Conservation (phyloP, 768 basidiomycete genomes). For the Termitomyces titanicus region DNA sequence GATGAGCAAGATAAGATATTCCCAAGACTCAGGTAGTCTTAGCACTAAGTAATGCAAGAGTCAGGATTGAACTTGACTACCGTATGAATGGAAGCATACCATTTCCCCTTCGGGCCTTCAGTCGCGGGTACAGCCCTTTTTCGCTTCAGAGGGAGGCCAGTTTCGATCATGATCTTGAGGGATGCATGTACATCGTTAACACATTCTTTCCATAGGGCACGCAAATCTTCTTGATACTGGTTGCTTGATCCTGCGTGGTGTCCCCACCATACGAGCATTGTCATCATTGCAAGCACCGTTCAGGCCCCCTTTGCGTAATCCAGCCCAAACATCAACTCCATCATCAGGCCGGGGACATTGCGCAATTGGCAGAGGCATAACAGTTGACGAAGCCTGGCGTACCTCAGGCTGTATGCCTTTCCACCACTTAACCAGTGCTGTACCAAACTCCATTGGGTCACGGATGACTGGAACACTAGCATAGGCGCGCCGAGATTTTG, state of each 20-base stretch:
- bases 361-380: neutral
- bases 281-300: conserved; percentile 9
- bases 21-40: too few relatives aligned
- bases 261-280: conserved; percentile 7
- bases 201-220: neutral
- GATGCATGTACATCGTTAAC: conserved; percentile 2
- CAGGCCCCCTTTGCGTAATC: conserved; percentile 5
- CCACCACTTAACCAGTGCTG: neutral
- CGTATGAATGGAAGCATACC: too few relatives aligned
- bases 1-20: too few relatives aligned
- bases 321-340: conserved; percentile 1
- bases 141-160: too few relatives aligned
- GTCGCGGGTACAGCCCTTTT: too few relatives aligned
- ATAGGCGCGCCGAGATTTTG: conserved; percentile 4
- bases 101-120: too few relatives aligned
- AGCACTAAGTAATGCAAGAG: too few relatives aligned
- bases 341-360: neutral
- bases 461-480: neutral
- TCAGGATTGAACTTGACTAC: too few relatives aligned
- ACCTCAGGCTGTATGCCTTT: conserved; percentile 8
- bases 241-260: neutral
- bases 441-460: conserved; percentile 10
- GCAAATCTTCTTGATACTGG: conserved; percentile 3
- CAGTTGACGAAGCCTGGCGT: neutral
- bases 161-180: neutral